Conservation (phyloP, 768 basidiomycete species). For the Podaxis carcinomalis region DNA sequence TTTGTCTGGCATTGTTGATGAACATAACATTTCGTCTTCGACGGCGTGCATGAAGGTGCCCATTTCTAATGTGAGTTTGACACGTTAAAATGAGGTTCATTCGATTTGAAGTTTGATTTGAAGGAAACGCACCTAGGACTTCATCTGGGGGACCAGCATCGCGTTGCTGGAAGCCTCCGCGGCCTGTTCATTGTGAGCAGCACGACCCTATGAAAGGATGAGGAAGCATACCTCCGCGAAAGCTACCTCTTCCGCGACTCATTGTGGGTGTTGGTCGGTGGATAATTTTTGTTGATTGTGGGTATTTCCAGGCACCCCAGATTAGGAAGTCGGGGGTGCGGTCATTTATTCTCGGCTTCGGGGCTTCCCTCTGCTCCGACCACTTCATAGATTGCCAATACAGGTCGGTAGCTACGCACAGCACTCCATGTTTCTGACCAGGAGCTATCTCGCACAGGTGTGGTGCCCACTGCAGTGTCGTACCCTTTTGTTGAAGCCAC, state of each 20-base stretch:
- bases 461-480: too few relatives aligned
- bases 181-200: constrained; percentile 24
- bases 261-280: neutral
- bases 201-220: neutral
- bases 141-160: constrained; percentile 77
- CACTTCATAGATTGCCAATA: too few relatives aligned
- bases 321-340: neutral
- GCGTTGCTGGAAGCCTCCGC: constrained; percentile 68
- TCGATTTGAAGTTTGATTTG: neutral
- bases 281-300: constrained; percentile 8
- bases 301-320: neutral
- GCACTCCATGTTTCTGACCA: too few relatives aligned
- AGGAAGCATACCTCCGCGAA: constrained; percentile 1
- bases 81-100: neutral
- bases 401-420: too few relatives aligned
- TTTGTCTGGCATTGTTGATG: constrained; percentile 78
- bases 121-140: constrained; percentile 54
- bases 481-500: too few relatives aligned
- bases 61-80: constrained; percentile 57
- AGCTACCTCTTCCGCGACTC: constrained; percentile 9
- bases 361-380: too few relatives aligned
- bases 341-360: neutral
- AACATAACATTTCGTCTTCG: constrained; percentile 97
- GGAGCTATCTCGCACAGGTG: too few relatives aligned
- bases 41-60: constrained; percentile 92